A percentile compares a stretch with the other conserved stretches of the same genome.
These are phyloP conservation scores for Papiliotrema laurentii DNA, from an alignment of 1,284 basidiomycete species.

Conservation along the genomic window DNA sequence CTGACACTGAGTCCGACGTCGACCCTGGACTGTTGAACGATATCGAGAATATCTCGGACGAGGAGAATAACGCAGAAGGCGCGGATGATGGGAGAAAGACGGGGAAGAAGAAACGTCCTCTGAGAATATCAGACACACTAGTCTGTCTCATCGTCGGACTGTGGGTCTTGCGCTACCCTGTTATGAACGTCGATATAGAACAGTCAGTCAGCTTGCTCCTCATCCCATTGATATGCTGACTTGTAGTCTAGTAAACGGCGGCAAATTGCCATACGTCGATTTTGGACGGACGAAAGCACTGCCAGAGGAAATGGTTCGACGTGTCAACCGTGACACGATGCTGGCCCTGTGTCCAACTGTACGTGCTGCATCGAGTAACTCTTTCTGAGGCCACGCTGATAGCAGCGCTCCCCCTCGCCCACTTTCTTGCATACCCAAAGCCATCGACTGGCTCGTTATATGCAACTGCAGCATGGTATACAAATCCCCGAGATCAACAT, in stretches of 20 bases:
- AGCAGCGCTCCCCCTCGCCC: conserved; percentile 21
- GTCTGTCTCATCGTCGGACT: conserved; percentile 60
- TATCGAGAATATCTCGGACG: conserved; percentile 5
- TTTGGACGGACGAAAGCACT: conserved; percentile 57
- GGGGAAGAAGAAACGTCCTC: conserved; percentile 13
- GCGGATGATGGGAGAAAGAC: conserved; percentile 20
- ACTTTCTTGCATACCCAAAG: conserved; percentile 14
- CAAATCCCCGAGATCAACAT: conserved; percentile 71
- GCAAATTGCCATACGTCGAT: conserved; percentile 78
- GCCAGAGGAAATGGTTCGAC: conserved; percentile 60
- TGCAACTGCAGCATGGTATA: conserved; percentile 54
- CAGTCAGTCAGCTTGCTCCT: conserved; percentile 51
- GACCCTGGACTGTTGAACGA: conserved; percentile 14
- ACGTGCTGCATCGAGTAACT: conserved; percentile 28
- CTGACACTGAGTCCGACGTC: conserved; percentile 19
- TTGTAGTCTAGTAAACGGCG: conserved; percentile 56
- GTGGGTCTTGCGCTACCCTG: conserved; percentile 71
- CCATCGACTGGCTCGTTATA: conserved; percentile 19
- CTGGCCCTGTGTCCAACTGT: conserved; percentile 66
- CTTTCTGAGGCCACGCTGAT: conserved; percentile 5
- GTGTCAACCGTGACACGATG: conserved; percentile 64
- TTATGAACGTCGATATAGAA: conserved; percentile 68
- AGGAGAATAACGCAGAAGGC: conserved; percentile 7
- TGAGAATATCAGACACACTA: conserved; percentile 33
- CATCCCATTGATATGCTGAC: neutral